Percentiles rank a stretch among this genome's conserved stretches.
phyloP scores from a whole-genome alignment of 768 basidiomycete genomes.

The Boletus tylopilopsis region DNA sequence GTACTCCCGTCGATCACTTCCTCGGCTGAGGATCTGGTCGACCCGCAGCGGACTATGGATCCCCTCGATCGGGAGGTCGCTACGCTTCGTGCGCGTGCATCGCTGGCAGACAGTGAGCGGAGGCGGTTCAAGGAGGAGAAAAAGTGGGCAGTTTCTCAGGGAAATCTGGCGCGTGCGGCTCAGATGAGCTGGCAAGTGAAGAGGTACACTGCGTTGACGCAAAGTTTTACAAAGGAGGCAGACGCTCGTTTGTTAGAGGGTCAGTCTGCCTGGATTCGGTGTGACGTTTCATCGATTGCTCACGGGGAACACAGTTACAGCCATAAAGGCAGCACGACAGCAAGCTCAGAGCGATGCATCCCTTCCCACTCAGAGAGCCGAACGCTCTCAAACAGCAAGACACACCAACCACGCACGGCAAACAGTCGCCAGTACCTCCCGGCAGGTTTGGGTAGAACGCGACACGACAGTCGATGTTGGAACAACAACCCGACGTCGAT shows the following conservation, averaged over 20 bases:
- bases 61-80: slow-evolving; percentile 74
- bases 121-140: slow-evolving; percentile 81
- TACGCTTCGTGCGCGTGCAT: slow-evolving; percentile 68
- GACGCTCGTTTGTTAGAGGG: slow-evolving; percentile 66
- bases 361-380: slow-evolving; percentile 21
- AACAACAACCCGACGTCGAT: slow-evolving; percentile 28
- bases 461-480: slow-evolving; percentile 29
- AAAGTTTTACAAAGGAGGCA: slow-evolving; percentile 77
- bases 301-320: slow-evolving; percentile 21
- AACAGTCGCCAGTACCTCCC: slow-evolving; percentile 11
- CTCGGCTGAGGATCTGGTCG: slow-evolving; percentile 62
- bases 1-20: slow-evolving; percentile 57
- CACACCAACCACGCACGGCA: slow-evolving; percentile 30
- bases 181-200: slow-evolving; percentile 86
- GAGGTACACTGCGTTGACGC: slow-evolving; percentile 73
- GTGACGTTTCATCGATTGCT: slow-evolving; percentile 1
- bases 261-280: slow-evolving; percentile 21
- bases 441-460: slow-evolving; percentile 28
- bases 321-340: slow-evolving; percentile 21
- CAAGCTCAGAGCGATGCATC: slow-evolving; percentile 11
- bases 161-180: slow-evolving; percentile 67
- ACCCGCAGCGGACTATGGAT: slow-evolving; percentile 53
- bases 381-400: slow-evolving; percentile 21
- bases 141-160: slow-evolving; percentile 82
- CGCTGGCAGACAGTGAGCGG: slow-evolving; percentile 78